These are phyloP conservation scores for Orbilia ellipsospora DNA, from an alignment of 2,329 filamentous ascomycete species.

Conservation along the genomic window DNA sequence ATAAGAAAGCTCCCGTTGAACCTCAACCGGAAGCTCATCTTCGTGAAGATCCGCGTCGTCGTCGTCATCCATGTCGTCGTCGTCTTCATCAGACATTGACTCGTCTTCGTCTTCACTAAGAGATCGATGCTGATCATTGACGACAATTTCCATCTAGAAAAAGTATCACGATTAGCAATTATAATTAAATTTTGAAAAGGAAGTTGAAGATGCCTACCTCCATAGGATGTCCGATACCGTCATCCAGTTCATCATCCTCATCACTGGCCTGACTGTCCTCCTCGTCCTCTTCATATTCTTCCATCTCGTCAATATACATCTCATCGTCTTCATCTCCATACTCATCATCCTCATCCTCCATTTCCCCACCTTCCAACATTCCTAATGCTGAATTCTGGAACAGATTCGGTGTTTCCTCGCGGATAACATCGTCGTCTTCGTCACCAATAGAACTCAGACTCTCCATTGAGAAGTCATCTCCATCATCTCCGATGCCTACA, in stretches of 20 bases:
- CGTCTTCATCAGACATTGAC: conserved; percentile 68
- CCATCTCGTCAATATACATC: conserved; percentile 84
- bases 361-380: conserved; percentile 87
- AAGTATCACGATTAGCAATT: conserved; percentile 2
- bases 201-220: conserved; percentile 56
- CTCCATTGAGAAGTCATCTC: conserved; percentile 83
- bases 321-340: conserved; percentile 78
- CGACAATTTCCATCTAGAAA: conserved; percentile 76
- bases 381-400: conserved; percentile 96
- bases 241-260: conserved; percentile 74
- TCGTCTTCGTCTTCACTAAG: conserved; percentile 73
- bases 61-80: conserved; percentile 72
- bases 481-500: conserved; percentile 64
- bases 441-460: conserved; percentile 83
- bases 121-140: conserved; percentile 76
- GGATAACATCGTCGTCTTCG: conserved; percentile 65
- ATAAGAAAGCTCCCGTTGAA: conserved; percentile 46
- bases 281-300: conserved; percentile 86
- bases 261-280: conserved; percentile 86
- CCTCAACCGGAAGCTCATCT: conserved; percentile 32
- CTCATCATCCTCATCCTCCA: conserved; percentile 80
- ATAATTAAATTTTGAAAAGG: background rate
- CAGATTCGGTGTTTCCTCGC: conserved; percentile 94
- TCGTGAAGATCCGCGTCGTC: conserved; percentile 66
- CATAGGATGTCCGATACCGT: conserved; percentile 56